Percentiles rank a stretch among this genome's conserved stretches.
phyloP scores from a whole-genome alignment of 2,329 filamentous ascomycete species.

The Blastomyces silverae region DNA sequence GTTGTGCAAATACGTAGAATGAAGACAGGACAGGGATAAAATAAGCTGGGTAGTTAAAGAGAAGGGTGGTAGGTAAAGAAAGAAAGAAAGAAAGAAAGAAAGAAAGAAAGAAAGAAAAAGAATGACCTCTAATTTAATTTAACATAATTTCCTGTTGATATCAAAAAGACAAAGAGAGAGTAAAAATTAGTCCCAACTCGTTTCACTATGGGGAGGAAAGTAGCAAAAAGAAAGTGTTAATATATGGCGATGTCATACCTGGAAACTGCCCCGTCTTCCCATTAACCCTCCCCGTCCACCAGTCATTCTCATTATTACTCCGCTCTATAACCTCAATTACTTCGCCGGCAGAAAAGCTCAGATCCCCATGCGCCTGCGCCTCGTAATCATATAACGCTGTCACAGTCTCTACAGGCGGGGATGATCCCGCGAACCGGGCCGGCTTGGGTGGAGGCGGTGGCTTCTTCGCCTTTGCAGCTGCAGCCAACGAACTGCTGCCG shows the following conservation, averaged over 20 bases:
- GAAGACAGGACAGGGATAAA: not conserved
- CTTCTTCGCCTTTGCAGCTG: slow-evolving; percentile 60
- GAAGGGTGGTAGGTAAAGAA: no score
- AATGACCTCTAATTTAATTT: slow-evolving; percentile 31
- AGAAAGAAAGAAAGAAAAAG: not conserved
- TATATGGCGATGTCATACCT: slow-evolving; percentile 52
- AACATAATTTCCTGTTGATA: slow-evolving; percentile 37
- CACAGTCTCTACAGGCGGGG: slow-evolving; percentile 63
- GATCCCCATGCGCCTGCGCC: slow-evolving; percentile 86
- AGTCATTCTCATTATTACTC: slow-evolving; percentile 90
- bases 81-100: not conserved
- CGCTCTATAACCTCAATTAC: slow-evolving; percentile 78
- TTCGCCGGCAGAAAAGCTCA: slow-evolving; percentile 84
- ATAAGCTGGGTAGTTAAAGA: not conserved
- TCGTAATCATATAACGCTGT: slow-evolving; percentile 95
- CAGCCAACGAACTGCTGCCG: slow-evolving; percentile 41
- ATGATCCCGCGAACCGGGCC: slow-evolving; percentile 53
- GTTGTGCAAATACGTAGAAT: not conserved
- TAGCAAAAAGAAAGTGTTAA: not conserved
- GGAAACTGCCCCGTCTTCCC: slow-evolving; percentile 88
- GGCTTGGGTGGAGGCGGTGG: slow-evolving; percentile 75
- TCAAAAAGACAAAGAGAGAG: not conserved
- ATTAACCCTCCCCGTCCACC: slow-evolving; percentile 82
- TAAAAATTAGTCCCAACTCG: slow-evolving; percentile 3
- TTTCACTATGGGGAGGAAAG: not conserved